phyloP scores from a whole-genome alignment of 1,284 basidiomycete species.

The Mycocalia duriaeana region DNA sequence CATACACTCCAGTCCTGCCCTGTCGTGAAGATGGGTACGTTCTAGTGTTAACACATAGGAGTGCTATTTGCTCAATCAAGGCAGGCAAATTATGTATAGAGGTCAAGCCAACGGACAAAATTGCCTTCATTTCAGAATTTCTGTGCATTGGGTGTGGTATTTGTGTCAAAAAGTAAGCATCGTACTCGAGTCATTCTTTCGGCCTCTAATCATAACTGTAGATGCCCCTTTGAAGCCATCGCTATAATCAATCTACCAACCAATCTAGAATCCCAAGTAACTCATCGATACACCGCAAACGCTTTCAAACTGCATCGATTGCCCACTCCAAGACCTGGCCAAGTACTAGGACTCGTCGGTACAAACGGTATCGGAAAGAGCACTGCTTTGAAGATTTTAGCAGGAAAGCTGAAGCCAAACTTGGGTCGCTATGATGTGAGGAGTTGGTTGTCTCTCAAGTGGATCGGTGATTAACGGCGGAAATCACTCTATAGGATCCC shows the following conservation, averaged over 20 bases:
- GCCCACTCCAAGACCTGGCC: slow-evolving; percentile 90
- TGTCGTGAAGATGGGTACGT: slow-evolving; percentile 93
- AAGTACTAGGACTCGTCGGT: slow-evolving; percentile 92
- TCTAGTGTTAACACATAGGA: not conserved
- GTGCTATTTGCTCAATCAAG: slow-evolving; percentile 3
- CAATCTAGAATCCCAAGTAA: slow-evolving; percentile 89
- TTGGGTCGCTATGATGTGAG: slow-evolving; percentile 84
- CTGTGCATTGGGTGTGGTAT: slow-evolving; percentile 97
- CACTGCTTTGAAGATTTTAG: slow-evolving; percentile 91
- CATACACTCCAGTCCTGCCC: slow-evolving; percentile 74
- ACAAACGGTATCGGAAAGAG: slow-evolving; percentile 99
- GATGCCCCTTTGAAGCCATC: slow-evolving; percentile 97
- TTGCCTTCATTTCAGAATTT: slow-evolving; percentile 96
- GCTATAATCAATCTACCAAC: slow-evolving; percentile 96
- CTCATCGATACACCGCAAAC: slow-evolving; percentile 95
- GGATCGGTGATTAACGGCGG: slow-evolving; percentile 1
- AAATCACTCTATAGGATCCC: slow-evolving; percentile 69
- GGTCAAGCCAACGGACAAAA: slow-evolving; percentile 90
- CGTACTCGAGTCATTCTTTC: slow-evolving; percentile 4
- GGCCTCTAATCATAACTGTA: slow-evolving; percentile 24
- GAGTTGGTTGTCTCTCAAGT: slow-evolving; percentile 11
- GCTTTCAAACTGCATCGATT: slow-evolving; percentile 96
- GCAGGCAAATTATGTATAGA: slow-evolving; percentile 95
- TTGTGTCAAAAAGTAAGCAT: slow-evolving; percentile 89
- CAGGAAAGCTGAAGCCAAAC: slow-evolving; percentile 93